A percentile compares a stretch with the other conserved stretches of the same genome.
Evolutionary conservation across 2,329 filamentous ascomycete genomes (phyloP).

Genomic region (Cladobotryum mycophilum): DNA sequence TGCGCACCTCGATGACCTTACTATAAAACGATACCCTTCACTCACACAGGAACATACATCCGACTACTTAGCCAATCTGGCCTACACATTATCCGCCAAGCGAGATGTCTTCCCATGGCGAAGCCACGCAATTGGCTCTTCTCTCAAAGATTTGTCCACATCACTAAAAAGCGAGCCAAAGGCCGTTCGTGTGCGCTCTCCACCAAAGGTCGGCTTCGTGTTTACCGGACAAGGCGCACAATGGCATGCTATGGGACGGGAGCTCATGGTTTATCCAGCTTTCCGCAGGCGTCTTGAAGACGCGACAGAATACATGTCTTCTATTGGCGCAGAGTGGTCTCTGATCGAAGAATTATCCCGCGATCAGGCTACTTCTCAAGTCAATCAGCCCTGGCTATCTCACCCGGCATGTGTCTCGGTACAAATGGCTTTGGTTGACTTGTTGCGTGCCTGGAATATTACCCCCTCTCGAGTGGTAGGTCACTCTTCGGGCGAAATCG

Average conservation of each 20-base stretch:
- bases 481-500: slow-evolving; percentile 9
- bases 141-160: neutral
- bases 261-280: slow-evolving; percentile 6
- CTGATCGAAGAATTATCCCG: slow-evolving; percentile 4
- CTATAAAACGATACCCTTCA: neutral
- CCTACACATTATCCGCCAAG: neutral
- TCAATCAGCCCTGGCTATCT: slow-evolving; percentile 1
- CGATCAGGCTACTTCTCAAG: neutral
- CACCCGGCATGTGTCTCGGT: slow-evolving; percentile 7
- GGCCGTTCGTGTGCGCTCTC: neutral
- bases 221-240: slow-evolving; percentile 15
- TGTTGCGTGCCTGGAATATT: slow-evolving; percentile 1
- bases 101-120: neutral
- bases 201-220: slow-evolving; percentile 3
- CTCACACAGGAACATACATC: neutral
- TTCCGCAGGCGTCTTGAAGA: slow-evolving; percentile 3
- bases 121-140: neutral
- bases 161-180: neutral
- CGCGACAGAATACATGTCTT: neutral
- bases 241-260: slow-evolving; percentile 15
- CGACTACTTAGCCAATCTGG: neutral
- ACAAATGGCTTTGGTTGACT: slow-evolving; percentile 2
- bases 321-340: slow-evolving; percentile 1
- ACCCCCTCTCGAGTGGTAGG: slow-evolving; percentile 2
- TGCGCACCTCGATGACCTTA: neutral